Percentiles rank a stretch among this genome's conserved stretches.
These are phyloP conservation scores for Fusarium sp. DNA, from an alignment of 2,329 filamentous ascomycete species.

Conservation along the genomic window DNA sequence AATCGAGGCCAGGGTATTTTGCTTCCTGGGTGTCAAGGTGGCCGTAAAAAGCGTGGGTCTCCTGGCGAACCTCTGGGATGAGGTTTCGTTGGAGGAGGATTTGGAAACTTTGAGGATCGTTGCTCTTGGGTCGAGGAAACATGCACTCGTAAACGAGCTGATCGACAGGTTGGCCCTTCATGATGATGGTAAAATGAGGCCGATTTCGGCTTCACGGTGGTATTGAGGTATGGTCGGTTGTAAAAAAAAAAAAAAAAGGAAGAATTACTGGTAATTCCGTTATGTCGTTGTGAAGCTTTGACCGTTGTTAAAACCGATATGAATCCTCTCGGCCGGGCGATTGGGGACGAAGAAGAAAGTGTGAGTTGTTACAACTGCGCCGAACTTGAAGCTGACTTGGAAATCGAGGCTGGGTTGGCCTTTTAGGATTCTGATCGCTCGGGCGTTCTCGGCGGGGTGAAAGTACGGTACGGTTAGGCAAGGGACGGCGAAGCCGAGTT, in stretches of 20 bases:
- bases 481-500: slow-evolving; percentile 38
- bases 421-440: slow-evolving; percentile 31
- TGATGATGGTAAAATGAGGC: slow-evolving; percentile 53
- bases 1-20: slow-evolving; percentile 85
- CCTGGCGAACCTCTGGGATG: slow-evolving; percentile 81
- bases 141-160: slow-evolving; percentile 80
- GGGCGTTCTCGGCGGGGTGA: slow-evolving; percentile 46
- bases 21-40: slow-evolving; percentile 83
- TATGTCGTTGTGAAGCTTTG: not conserved
- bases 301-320: slow-evolving; percentile 9
- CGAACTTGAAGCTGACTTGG: not conserved
- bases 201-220: not conserved
- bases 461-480: slow-evolving; percentile 15
- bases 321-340: slow-evolving; percentile 33
- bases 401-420: slow-evolving; percentile 15
- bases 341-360: slow-evolving; percentile 30
- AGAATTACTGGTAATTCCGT: not conserved
- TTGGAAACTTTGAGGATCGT: slow-evolving; percentile 78
- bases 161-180: slow-evolving; percentile 79
- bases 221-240: not conserved
- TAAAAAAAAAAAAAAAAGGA: not conserved
- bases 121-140: slow-evolving; percentile 74
- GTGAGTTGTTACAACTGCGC: slow-evolving; percentile 12
- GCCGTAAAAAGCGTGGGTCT: slow-evolving; percentile 82
- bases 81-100: slow-evolving; percentile 76